phyloP scores from a whole-genome alignment of 2,329 filamentous ascomycete species.

The Fusarium foetens region DNA sequence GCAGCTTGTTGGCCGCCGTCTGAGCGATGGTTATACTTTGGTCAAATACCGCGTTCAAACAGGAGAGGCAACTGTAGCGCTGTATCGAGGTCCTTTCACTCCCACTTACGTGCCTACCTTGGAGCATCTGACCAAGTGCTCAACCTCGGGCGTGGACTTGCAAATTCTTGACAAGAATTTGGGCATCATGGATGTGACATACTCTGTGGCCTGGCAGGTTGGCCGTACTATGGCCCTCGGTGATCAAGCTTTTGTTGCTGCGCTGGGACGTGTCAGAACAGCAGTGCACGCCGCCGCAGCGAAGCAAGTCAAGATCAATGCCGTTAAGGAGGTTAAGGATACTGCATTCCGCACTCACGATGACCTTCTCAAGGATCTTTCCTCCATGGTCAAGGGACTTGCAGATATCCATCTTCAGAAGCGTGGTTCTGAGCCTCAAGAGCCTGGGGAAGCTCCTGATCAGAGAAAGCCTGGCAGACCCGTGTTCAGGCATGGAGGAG shows the following conservation, averaged over 20 bases:
- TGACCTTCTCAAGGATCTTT: background rate
- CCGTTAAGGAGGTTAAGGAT: background rate
- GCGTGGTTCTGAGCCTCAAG: background rate
- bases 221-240: slow-evolving; percentile 53
- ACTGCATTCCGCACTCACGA: background rate
- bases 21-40: slow-evolving; percentile 54
- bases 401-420: background rate
- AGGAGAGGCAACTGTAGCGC: background rate
- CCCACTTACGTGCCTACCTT: background rate
- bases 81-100: background rate
- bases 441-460: background rate
- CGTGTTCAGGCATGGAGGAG: background rate
- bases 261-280: slow-evolving; percentile 31
- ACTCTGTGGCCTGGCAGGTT: slow-evolving; percentile 56
- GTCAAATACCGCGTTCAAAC: background rate
- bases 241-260: slow-evolving; percentile 46
- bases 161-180: slow-evolving; percentile 53
- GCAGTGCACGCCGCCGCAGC: background rate
- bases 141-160: slow-evolving; percentile 50
- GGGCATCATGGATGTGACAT: slow-evolving; percentile 57
- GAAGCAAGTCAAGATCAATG: background rate
- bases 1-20: slow-evolving; percentile 17
- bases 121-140: slow-evolving; percentile 31
- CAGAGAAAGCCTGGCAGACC: background rate
- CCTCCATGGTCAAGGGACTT: background rate